Evolutionary conservation across 106 monocot species (phyloP).

Genomic region (Iris macrosiphon): DNA sequence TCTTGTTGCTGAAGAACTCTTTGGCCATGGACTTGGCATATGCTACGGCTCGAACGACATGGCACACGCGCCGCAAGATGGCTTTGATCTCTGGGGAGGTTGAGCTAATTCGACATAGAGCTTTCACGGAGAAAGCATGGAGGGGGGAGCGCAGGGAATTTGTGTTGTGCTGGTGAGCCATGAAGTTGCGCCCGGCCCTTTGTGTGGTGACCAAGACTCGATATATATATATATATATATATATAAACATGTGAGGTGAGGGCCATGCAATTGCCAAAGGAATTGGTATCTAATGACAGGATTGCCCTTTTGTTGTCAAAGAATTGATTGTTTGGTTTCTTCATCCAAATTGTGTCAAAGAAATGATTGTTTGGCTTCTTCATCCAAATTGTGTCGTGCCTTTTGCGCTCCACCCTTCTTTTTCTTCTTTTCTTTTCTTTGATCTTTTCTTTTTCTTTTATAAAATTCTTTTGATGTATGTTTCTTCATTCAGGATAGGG

Average conservation of each 20-base stretch:
- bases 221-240: too few relatives aligned
- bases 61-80: constrained; percentile 24
- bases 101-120: constrained; percentile 16
- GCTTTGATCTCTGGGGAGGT: constrained; percentile 40
- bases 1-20: constrained; percentile 15
- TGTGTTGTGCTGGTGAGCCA: constrained; percentile 28
- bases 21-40: constrained; percentile 26
- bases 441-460: too few relatives aligned
- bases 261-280: background rate
- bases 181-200: constrained; percentile 12
- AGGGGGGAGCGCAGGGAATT: constrained; percentile 6
- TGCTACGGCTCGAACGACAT: constrained; percentile 26
- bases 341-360: background rate
- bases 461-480: too few relatives aligned
- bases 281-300: background rate
- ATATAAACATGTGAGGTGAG: constrained; percentile 14
- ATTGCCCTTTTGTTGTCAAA: constrained; percentile 6
- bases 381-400: too few relatives aligned
- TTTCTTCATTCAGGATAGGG: too few relatives aligned
- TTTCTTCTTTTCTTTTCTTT: too few relatives aligned
- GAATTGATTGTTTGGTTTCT: constrained; percentile 11
- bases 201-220: background rate
- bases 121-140: constrained; percentile 13
- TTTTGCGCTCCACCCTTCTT: too few relatives aligned
- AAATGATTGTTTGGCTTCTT: background rate